These are phyloP conservation scores for Arctium lappa DNA, from an alignment of 129 eudicot genomes.

Conservation along the genomic window DNA sequence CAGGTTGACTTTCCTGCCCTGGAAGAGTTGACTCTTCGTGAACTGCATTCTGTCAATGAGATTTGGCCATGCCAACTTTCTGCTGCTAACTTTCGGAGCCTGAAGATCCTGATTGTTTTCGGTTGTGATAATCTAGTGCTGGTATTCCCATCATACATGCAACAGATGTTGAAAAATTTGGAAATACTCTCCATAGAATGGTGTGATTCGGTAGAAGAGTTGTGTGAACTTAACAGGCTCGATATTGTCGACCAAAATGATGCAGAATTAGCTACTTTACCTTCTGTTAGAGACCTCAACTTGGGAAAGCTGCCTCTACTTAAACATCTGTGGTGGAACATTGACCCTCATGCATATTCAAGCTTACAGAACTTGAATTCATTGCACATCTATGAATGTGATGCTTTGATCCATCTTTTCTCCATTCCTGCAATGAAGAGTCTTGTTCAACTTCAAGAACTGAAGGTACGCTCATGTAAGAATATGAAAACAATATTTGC, in stretches of 20 bases:
- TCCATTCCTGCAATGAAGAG: conserved; percentile 28
- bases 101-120: conserved; percentile 32
- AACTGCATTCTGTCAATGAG: conserved; percentile 33
- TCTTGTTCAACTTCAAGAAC: conserved; percentile 39
- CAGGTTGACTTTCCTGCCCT: conserved; percentile 44
- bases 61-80: conserved; percentile 36
- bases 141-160: conserved; percentile 31
- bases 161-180: conserved; percentile 30
- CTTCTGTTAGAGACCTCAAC: conserved; percentile 34
- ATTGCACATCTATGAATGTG: conserved; percentile 33
- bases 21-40: conserved; percentile 47
- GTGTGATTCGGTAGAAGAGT: conserved; percentile 42
- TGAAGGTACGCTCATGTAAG: conserved; percentile 39
- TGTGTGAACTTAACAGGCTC: conserved; percentile 18
- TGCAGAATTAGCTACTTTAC: conserved; percentile 21
- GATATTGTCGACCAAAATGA: conserved; percentile 14
- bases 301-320: conserved; percentile 36
- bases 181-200: conserved; percentile 41
- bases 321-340: conserved; percentile 42
- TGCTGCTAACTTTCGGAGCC: conserved; percentile 31
- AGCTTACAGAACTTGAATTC: conserved; percentile 40
- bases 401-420: conserved; percentile 37
- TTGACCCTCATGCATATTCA: conserved; percentile 16
- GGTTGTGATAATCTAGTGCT: conserved; percentile 25
- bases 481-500: conserved; percentile 31